Conservation (phyloP, 192 early-diverging fungal species). For the Chytriomyces confervae region DNA sequence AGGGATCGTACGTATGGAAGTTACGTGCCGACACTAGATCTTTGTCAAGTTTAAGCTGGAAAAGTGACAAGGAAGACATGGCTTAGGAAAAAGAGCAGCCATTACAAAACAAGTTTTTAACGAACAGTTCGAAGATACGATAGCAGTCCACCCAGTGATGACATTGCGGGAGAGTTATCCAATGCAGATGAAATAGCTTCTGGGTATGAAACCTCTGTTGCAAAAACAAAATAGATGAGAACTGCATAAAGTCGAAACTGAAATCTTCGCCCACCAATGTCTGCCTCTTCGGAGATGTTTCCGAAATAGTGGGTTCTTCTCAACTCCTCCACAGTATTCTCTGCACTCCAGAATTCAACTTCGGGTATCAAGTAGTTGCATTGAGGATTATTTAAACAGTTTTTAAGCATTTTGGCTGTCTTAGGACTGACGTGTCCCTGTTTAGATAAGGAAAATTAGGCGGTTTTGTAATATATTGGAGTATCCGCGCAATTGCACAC, state of each 20-base stretch:
- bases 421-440: slow-evolving; percentile 58
- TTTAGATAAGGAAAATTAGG: neutral
- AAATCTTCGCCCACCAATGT: neutral
- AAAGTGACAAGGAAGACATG: neutral
- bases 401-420: slow-evolving; percentile 68
- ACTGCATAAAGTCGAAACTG: neutral
- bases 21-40: slow-evolving; percentile 86
- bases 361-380: slow-evolving; percentile 72
- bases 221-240: neutral
- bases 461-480: neutral
- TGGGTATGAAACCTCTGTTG: slow-evolving; percentile 19
- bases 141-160: slow-evolving; percentile 77
- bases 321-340: slow-evolving; percentile 67
- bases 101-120: slow-evolving; percentile 31
- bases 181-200: neutral
- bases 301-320: slow-evolving; percentile 65
- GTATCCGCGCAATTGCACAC: slow-evolving; percentile 29
- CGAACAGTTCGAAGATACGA: slow-evolving; percentile 81
- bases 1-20: slow-evolving; percentile 83
- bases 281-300: neutral
- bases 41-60: slow-evolving; percentile 80
- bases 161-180: slow-evolving; percentile 31
- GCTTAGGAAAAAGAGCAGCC: neutral
- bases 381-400: slow-evolving; percentile 59
- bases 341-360: slow-evolving; percentile 72